These are phyloP conservation scores for Fusarium buxicola DNA, from an alignment of 2,329 filamentous ascomycete genomes.

Conservation along the genomic window DNA sequence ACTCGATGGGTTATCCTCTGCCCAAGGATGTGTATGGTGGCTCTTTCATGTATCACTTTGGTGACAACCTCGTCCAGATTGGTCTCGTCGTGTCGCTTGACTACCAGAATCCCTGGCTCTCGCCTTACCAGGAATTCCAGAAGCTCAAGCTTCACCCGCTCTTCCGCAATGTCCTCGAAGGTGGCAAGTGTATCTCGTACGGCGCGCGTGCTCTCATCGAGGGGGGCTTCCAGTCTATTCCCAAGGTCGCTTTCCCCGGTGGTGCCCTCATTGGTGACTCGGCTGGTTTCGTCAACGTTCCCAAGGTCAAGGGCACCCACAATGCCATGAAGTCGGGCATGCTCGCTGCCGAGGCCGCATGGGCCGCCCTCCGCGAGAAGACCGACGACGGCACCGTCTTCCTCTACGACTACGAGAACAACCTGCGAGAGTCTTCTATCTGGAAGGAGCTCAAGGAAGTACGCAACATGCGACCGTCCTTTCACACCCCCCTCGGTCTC, in stretches of 20 bases:
- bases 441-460: constrained; percentile 96
- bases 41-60: constrained; percentile 99
- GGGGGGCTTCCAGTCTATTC: constrained; percentile 97
- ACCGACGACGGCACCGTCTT: constrained; percentile 79
- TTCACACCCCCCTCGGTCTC: constrained; percentile 86
- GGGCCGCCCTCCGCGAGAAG: constrained; percentile 72
- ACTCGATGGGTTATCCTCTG: constrained; percentile 94
- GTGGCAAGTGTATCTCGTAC: constrained; percentile 97
- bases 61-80: constrained; percentile 93
- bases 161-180: constrained; percentile 87
- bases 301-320: constrained; percentile 98
- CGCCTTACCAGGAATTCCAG: constrained; percentile 96
- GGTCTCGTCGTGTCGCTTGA: constrained; percentile 94
- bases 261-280: constrained; percentile 96
- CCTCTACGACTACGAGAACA: constrained; percentile 93
- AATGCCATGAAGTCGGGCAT: constrained; percentile 98
- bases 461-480: constrained; percentile 96
- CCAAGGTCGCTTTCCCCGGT: constrained; percentile 95
- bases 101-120: constrained; percentile 96
- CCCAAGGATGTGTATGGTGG: constrained; percentile 92
- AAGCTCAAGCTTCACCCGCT: constrained; percentile 98
- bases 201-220: constrained; percentile 92
- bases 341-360: constrained; percentile 93
- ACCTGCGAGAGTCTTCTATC: constrained; percentile 85
- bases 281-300: constrained; percentile 95